phyloP scores from a whole-genome alignment of 805 yeast species.

The Wickerhamiella hasegawae region DNA sequence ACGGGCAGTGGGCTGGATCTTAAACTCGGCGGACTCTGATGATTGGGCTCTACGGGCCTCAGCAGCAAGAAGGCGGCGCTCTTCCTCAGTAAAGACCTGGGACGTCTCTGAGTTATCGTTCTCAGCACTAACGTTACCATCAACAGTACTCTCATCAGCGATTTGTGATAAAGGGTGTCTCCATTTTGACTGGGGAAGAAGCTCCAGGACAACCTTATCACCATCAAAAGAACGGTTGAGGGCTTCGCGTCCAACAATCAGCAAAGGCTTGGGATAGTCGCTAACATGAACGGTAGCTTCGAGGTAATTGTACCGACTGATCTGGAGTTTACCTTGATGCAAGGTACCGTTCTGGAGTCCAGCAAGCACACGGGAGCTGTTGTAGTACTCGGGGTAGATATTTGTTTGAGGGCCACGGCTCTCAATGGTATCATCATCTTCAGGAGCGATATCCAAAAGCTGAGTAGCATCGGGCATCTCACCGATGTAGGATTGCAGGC shows the following conservation, averaged over 20 bases:
- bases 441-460: constrained; percentile 20
- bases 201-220: constrained; percentile 79
- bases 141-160: constrained; percentile 55
- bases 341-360: constrained; percentile 79
- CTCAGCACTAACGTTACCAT: constrained; percentile 32
- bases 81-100: constrained; percentile 43
- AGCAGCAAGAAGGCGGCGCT: constrained; percentile 54
- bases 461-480: constrained; percentile 62
- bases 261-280: constrained; percentile 63
- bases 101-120: constrained; percentile 32
- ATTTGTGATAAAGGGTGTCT: constrained; percentile 66
- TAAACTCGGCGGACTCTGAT: constrained; percentile 22
- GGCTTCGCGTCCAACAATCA: constrained; percentile 68
- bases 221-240: constrained; percentile 85
- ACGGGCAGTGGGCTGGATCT: constrained; percentile 79
- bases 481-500: constrained; percentile 55
- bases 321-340: constrained; percentile 67
- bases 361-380: constrained; percentile 72
- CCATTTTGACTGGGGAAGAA: constrained; percentile 79
- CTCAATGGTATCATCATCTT: constrained; percentile 45
- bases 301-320: constrained; percentile 72
- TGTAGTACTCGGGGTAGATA: constrained; percentile 60
- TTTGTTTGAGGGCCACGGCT: constrained; percentile 16
- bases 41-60: constrained; percentile 44
- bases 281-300: constrained; percentile 70